Evolutionary conservation across 2,329 filamentous ascomycete species (phyloP), one percentile per base, ranked within the genome.

Genomic region (Niveomyces coronatus): DNA sequence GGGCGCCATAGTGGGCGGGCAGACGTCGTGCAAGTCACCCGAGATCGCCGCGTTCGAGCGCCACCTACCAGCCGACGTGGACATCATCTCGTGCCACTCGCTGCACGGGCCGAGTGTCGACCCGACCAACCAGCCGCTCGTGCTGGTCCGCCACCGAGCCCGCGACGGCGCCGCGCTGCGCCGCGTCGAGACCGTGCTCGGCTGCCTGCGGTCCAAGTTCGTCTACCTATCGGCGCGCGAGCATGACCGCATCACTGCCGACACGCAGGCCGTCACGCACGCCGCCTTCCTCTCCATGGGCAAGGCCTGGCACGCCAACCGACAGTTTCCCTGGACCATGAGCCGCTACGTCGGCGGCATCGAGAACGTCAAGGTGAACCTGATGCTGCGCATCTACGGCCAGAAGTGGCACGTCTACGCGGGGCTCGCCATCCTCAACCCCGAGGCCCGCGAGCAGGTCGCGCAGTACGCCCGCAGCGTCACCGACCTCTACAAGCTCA

Each of bases 401-500:
- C 94, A 95, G 61, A 98, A 96, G 62, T 98, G 93, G 93, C 93
- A 98, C 65, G 91, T 98, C 41, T 98, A 98, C 60, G 91, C 91
- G 15, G 91, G 91, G 1, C 79, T 98, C 8, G 91, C 93, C 9
- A 98, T 98, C 54, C 74, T 98, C 42, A 98, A 98, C 58, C 91
- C 91, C 0, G 82, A 87, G 42, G 91, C 91, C 4, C 84, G 83
- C 58, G 74, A 82, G 58, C 91, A 98, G 63, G 96, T 98, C 53
- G 76, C 82, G 40, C 88, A 96, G 66, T 98, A 96, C 58, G 89
- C 91, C 9, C 71, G 82, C 52, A 88, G 82, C 30, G 89, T 94
- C 15, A 96, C 91, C 0, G 87, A 93, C 52, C 70, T 98, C 15
- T 98, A 87, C 70, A 96, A 95, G 63, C 72, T 98, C 40, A 96